These are phyloP conservation scores for Cyberlindnera sargentensis DNA, from an alignment of 805 yeast genomes.

Conservation along the genomic window DNA sequence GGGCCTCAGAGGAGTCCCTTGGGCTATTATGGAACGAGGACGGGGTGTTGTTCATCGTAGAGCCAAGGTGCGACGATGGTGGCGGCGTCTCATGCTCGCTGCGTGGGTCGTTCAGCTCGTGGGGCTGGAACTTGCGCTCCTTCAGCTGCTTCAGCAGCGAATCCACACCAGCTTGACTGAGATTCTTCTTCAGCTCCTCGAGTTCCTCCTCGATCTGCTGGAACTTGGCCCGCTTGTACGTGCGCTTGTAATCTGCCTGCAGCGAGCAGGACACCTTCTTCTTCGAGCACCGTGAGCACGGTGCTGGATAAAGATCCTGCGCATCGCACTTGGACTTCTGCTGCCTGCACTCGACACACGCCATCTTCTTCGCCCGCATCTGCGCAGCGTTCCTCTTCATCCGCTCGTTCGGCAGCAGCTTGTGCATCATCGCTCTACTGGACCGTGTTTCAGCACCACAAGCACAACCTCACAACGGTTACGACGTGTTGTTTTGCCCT, in stretches of 20 bases:
- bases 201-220: slow-evolving; percentile 81
- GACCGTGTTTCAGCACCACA: too few relatives aligned
- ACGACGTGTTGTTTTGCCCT: too few relatives aligned
- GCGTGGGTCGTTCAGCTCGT: slow-evolving; percentile 10
- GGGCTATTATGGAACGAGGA: neutral
- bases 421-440: neutral
- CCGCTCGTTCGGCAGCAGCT: neutral
- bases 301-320: slow-evolving; percentile 59
- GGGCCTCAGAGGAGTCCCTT: neutral
- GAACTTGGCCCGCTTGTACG: slow-evolving; percentile 78
- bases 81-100: neutral
- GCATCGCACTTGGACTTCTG: slow-evolving; percentile 93
- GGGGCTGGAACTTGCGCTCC: slow-evolving; percentile 14
- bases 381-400: neutral
- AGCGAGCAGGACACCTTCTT: slow-evolving; percentile 65
- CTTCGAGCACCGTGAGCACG: slow-evolving; percentile 78
- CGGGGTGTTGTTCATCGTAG: neutral
- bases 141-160: slow-evolving; percentile 15
- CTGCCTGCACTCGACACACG: slow-evolving; percentile 94
- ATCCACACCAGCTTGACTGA: slow-evolving; percentile 28
- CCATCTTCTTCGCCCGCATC: slow-evolving; percentile 47
- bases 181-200: slow-evolving; percentile 53
- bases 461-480: too few relatives aligned
- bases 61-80: neutral
- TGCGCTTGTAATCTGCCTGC: slow-evolving; percentile 78